phyloP scores from a whole-genome alignment of 139 green algal species.

The Desmodesmus armatus region DNA sequence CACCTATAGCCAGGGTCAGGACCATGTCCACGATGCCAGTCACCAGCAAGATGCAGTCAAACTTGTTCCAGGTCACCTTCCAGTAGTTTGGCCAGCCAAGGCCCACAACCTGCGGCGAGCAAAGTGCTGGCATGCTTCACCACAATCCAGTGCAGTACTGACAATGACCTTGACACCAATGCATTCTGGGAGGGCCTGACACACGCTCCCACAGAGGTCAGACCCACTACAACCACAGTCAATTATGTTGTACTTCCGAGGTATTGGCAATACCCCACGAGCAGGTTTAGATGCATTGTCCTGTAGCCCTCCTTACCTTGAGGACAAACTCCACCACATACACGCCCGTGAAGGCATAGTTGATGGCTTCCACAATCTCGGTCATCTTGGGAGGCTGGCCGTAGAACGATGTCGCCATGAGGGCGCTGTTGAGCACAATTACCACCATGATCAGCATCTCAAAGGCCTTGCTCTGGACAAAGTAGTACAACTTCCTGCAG shows the following conservation, averaged over 20 bases:
- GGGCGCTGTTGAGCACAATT: slow-evolving; percentile 72
- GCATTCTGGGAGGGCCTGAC: background rate
- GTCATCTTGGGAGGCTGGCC: slow-evolving; percentile 37
- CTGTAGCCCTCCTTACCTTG: slow-evolving; percentile 64
- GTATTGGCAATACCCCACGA: slow-evolving; percentile 40
- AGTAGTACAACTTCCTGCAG: slow-evolving; percentile 37
- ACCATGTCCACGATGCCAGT: slow-evolving; percentile 43
- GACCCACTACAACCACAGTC: too few relatives aligned
- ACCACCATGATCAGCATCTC: slow-evolving; percentile 62
- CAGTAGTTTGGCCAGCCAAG: slow-evolving; percentile 52
- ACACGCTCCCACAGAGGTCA: background rate
- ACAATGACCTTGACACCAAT: background rate
- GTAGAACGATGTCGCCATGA: slow-evolving; percentile 70
- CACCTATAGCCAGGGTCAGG: slow-evolving; percentile 9
- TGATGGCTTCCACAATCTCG: slow-evolving; percentile 38
- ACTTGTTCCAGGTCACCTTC: slow-evolving; percentile 80
- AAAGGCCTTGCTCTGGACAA: slow-evolving; percentile 55
- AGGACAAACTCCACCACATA: slow-evolving; percentile 68
- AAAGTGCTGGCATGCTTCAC: background rate
- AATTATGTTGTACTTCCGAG: too few relatives aligned
- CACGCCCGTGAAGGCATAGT: slow-evolving; percentile 66
- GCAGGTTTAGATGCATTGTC: slow-evolving; percentile 16
- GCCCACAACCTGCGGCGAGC: slow-evolving; percentile 40
- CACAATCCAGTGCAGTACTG: background rate
- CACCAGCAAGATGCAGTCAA: slow-evolving; percentile 77